These are phyloP conservation scores for Tanacetum coccineum DNA, from an alignment of 129 eudicot genomes.

Conservation along the genomic window DNA sequence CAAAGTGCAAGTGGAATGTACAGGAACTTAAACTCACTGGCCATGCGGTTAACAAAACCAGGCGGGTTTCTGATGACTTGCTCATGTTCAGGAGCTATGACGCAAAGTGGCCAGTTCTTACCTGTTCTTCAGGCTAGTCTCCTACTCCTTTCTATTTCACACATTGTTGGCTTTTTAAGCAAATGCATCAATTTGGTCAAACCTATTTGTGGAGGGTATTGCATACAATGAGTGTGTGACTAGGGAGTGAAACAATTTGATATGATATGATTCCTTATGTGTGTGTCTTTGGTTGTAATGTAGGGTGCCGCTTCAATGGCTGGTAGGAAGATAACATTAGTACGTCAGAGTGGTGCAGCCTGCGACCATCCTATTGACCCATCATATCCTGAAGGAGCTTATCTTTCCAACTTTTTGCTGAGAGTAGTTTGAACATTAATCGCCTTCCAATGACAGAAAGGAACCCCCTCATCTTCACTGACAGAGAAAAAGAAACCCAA, in stretches of 20 bases:
- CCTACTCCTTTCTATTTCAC: background rate
- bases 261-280: constrained; percentile 7
- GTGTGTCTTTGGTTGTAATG: background rate
- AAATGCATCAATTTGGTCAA: background rate
- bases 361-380: constrained; percentile 94
- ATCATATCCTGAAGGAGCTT: constrained; percentile 86
- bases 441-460: background rate
- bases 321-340: constrained; percentile 61
- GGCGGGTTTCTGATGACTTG: constrained; percentile 96
- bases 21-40: constrained; percentile 80
- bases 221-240: no score
- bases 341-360: constrained; percentile 86
- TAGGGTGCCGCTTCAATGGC: constrained; percentile 87
- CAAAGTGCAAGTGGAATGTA: constrained; percentile 96
- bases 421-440: constrained; percentile 41
- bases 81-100: constrained; percentile 99
- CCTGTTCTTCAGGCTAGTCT: constrained; percentile 64
- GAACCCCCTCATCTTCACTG: no score
- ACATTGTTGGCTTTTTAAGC: background rate
- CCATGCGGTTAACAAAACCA: constrained; percentile 71
- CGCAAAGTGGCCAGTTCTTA: constrained; percentile 87
- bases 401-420: constrained; percentile 79
- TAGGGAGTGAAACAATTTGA: background rate
- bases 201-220: no score
- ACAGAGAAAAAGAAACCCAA: no score